Percentiles rank a stretch among this genome's conserved stretches.
Evolutionary conservation across 1,284 basidiomycete genomes (phyloP).

Genomic region (Irpex sp.): DNA sequence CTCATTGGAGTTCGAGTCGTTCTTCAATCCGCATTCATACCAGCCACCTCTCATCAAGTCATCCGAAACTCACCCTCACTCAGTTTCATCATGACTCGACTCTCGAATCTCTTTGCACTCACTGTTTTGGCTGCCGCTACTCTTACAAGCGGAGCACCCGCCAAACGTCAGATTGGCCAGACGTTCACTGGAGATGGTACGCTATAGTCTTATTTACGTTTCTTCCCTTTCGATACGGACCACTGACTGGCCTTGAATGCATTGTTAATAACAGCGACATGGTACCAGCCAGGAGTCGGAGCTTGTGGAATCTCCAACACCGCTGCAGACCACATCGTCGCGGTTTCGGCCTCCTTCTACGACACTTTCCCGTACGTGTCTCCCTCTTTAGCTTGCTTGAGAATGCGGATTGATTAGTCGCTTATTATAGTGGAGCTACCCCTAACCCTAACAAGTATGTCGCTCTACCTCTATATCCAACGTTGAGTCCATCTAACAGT

Average conservation of each 20-base stretch:
- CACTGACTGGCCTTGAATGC: neutral
- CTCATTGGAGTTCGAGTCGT: neutral
- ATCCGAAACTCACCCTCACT: neutral
- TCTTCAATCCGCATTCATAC: neutral
- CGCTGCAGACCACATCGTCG: slow-evolving; percentile 28
- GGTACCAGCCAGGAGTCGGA: slow-evolving; percentile 28
- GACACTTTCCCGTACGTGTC: slow-evolving; percentile 5
- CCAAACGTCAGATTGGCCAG: neutral
- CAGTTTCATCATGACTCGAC: neutral
- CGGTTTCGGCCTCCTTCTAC: slow-evolving; percentile 13
- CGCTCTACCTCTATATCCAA: neutral
- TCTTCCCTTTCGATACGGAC: neutral
- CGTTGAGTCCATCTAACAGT: neutral
- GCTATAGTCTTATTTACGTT: neutral
- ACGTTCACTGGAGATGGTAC: neutral
- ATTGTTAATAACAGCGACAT: slow-evolving; percentile 19
- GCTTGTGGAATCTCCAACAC: slow-evolving; percentile 27
- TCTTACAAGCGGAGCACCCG: neutral
- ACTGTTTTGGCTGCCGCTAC: neutral
- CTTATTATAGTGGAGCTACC: slow-evolving; percentile 9
- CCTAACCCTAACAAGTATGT: slow-evolving; percentile 24
- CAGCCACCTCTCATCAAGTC: neutral
- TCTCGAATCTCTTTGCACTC: neutral
- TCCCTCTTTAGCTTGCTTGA: neutral
- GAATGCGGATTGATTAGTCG: neutral